Conservation (phyloP, 768 basidiomycete genomes). For the Jaapia argillacea region DNA sequence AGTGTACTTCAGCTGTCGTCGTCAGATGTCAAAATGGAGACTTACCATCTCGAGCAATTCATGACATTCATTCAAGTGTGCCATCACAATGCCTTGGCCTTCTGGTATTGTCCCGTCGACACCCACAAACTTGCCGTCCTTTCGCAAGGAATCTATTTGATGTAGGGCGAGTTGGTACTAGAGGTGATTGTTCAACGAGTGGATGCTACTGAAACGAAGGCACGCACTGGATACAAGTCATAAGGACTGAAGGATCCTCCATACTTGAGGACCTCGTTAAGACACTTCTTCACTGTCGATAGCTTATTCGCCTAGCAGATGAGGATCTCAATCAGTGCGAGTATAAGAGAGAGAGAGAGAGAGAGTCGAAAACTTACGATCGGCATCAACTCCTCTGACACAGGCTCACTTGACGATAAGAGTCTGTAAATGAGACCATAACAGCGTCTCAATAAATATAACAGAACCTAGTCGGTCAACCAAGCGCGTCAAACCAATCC, state of each 20-base stretch:
- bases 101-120: constrained; percentile 86
- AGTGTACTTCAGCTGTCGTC: neutral
- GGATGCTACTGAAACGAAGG: constrained; percentile 8
- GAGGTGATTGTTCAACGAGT: too few relatives aligned
- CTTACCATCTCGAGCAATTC: constrained; percentile 88
- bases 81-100: constrained; percentile 93
- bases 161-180: constrained; percentile 92
- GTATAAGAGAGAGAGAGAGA: neutral
- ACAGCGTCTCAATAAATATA: constrained; percentile 90
- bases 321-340: neutral
- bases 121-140: constrained; percentile 90
- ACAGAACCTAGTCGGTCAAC: constrained; percentile 51
- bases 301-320: constrained; percentile 79
- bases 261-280: constrained; percentile 93
- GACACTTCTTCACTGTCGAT: constrained; percentile 92
- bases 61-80: constrained; percentile 93
- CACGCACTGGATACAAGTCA: constrained; percentile 83
- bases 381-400: constrained; percentile 97
- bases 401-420: constrained; percentile 91
- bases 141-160: constrained; percentile 89
- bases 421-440: constrained; percentile 93
- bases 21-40: neutral
- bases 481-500: neutral
- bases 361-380: constrained; percentile 44
- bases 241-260: constrained; percentile 89